Evolutionary conservation across 2,329 filamentous ascomycete species (phyloP).

Genomic region (Decorospora gaudefroyi): DNA sequence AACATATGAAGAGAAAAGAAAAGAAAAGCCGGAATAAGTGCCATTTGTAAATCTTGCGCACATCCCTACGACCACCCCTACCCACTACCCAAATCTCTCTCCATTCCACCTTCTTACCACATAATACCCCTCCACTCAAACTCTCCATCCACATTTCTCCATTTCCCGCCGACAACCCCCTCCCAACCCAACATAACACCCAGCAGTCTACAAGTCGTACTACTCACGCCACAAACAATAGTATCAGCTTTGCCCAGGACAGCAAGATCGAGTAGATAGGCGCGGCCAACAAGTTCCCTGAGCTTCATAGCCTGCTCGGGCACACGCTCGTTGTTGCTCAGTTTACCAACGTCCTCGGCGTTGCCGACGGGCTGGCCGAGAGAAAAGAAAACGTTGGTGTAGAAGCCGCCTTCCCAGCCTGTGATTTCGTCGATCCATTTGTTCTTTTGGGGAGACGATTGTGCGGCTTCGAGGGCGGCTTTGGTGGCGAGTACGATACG

Average conservation of each 20-base stretch:
- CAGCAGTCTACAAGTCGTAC: conserved; percentile 68
- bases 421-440: conserved; percentile 73
- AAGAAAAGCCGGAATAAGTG: too few relatives aligned
- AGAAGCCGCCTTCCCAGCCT: conserved; percentile 90
- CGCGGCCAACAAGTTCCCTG: conserved; percentile 74
- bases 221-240: conserved; percentile 76
- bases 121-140: conserved; percentile 48
- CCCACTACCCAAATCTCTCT: too few relatives aligned
- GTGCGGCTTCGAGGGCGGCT: conserved; percentile 50
- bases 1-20: too few relatives aligned
- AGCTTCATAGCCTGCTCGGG: conserved; percentile 63
- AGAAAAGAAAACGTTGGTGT: conserved; percentile 78
- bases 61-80: too few relatives aligned
- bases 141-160: conserved; percentile 68
- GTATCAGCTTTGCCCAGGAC: conserved; percentile 71
- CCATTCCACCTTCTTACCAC: too few relatives aligned
- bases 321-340: conserved; percentile 29
- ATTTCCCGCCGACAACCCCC: conserved; percentile 57
- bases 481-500: conserved; percentile 76
- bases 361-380: conserved; percentile 58
- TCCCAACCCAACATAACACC: conserved; percentile 91
- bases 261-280: conserved; percentile 79
- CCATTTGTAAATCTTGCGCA: too few relatives aligned
- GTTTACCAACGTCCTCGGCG: conserved; percentile 31
- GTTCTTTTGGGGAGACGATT: conserved; percentile 41